Base-by-base conservation (phyloP, 2,329 filamentous ascomycete genomes). In the Colletotrichum nymphaeae region DNA sequence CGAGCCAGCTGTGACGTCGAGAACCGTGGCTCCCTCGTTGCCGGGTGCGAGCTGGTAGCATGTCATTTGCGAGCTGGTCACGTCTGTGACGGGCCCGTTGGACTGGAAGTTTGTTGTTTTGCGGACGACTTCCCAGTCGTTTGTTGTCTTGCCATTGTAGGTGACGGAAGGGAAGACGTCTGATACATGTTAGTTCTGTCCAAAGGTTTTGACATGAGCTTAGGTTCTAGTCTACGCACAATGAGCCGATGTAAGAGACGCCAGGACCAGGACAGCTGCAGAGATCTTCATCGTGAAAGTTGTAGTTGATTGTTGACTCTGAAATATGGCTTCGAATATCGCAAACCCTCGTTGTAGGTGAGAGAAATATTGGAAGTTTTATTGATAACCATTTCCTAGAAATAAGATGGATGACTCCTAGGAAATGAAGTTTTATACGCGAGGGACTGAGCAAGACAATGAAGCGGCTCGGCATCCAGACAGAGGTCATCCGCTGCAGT, bases 101-200 rank as follows among this genome's bases (percentile, higher is more conserved):
- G 79, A 82, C 77, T 88, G 85, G 78, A 82, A 88, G 79, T 88
- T 88, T 60, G 84, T 82, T 11, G 86, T 87, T 76, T 84, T 84
- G 28, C 86, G 82, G 58, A 88, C 83, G 55, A 84, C 82, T 59
- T 84, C 82, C 87, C 87, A 88, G 77, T 87, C 85, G 57, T 66
- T 74, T 0, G 82, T 82, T 60, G 78, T 77, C 26, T 72, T 75
- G 49, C 81, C 77, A 52, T 78, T 76, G 8, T 81, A 80, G 52
- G 80, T 77, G n/a, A 84, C 79, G 63, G 81, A 82, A 11, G 84
- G 84, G 78, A 86, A 85, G 57, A 81, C 82, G 72, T 86, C 84
- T 86, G 9, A 3, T 22, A 24, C 8, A 19, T 72, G 57, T 76
- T 56, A 75, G 70, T 64, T 9, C 0, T n/a, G 9, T 26, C 32